phyloP scores from a whole-genome alignment of 2,329 filamentous ascomycete genomes.

The Lasiodiplodia hormozganensis region DNA sequence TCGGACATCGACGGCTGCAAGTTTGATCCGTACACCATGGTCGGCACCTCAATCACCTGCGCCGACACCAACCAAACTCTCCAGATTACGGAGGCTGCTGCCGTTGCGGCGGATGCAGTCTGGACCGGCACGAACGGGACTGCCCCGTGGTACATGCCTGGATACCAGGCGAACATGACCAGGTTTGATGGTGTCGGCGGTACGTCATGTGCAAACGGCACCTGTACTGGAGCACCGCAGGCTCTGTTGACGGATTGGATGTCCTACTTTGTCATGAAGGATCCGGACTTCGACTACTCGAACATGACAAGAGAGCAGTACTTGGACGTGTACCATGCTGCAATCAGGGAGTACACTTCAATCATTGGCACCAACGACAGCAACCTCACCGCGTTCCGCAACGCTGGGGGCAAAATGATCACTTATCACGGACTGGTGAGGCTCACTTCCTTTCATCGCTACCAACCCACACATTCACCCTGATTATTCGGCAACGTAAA shows the following conservation, averaged over 20 bases:
- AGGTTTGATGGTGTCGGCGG: conserved; percentile 35
- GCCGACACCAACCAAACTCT: conserved; percentile 29
- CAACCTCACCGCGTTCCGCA: conserved; percentile 46
- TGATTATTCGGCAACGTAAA: too few relatives aligned
- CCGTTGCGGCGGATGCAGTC: conserved; percentile 38
- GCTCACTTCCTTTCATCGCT: too few relatives aligned
- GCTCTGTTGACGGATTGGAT: conserved; percentile 30
- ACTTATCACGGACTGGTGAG: conserved; percentile 47
- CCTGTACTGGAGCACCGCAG: conserved; percentile 30
- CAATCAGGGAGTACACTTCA: conserved; percentile 39
- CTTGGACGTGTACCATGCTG: conserved; percentile 35
- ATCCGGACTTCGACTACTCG: conserved; percentile 29
- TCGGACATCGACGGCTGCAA: neutral
- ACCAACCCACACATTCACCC: too few relatives aligned
- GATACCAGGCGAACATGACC: conserved; percentile 30
- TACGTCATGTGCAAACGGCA: conserved; percentile 40
- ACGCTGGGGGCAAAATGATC: conserved; percentile 51
- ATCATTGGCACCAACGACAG: conserved; percentile 48
- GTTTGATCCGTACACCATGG: conserved; percentile 31
- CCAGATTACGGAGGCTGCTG: conserved; percentile 38
- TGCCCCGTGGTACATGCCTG: neutral
- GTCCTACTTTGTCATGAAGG: conserved; percentile 31
- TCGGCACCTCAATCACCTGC: conserved; percentile 39
- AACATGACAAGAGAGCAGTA: conserved; percentile 40
- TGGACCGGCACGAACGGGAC: conserved; percentile 40